Percentiles rank a stretch among this genome's conserved stretches.
Conservation (phyloP, 768 basidiomycete genomes). For the Paxillus ammoniavirescens region DNA sequence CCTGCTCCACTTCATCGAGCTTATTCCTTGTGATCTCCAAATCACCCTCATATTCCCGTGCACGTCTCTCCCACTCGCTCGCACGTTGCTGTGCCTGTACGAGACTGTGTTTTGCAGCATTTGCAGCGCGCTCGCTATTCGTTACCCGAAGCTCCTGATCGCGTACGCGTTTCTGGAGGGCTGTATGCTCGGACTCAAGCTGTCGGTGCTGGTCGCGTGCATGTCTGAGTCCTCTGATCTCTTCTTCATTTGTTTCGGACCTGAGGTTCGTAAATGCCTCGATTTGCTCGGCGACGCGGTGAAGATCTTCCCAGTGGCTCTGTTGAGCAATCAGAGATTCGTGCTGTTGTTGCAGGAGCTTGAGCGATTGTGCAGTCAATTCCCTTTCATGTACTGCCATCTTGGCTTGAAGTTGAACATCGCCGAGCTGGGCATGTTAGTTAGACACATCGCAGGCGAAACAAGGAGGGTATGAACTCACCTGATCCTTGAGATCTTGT, state of each 20-base stretch:
- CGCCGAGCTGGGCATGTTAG: constrained; percentile 47
- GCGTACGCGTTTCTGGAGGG: constrained; percentile 69
- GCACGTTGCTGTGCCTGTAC: constrained; percentile 75
- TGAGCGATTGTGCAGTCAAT: constrained; percentile 46
- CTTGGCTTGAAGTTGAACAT: constrained; percentile 56
- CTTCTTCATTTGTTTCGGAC: constrained; percentile 65
- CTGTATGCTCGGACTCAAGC: constrained; percentile 65
- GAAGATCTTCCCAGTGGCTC: constrained; percentile 77
- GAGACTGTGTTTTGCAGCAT: constrained; percentile 59
- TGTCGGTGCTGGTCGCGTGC: constrained; percentile 56
- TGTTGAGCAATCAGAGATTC: constrained; percentile 62
- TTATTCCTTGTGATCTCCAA: constrained; percentile 58
- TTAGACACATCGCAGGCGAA: not conserved
- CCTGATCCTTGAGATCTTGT: constrained; percentile 57
- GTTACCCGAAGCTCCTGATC: constrained; percentile 64
- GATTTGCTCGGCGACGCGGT: constrained; percentile 68
- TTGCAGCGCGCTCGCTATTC: constrained; percentile 60
- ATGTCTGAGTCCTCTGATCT: constrained; percentile 67
- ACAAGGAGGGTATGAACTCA: constrained; percentile 29
- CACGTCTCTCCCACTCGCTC: constrained; percentile 77
- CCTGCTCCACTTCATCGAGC: constrained; percentile 67
- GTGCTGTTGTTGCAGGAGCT: constrained; percentile 55
- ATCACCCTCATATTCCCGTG: constrained; percentile 66
- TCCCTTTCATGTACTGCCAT: constrained; percentile 67
- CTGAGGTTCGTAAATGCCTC: constrained; percentile 62